Percentiles rank a stretch among this genome's conserved stretches.
phyloP scores from a whole-genome alignment of 306 rosid genomes.

The Gillenia trifoliata region DNA sequence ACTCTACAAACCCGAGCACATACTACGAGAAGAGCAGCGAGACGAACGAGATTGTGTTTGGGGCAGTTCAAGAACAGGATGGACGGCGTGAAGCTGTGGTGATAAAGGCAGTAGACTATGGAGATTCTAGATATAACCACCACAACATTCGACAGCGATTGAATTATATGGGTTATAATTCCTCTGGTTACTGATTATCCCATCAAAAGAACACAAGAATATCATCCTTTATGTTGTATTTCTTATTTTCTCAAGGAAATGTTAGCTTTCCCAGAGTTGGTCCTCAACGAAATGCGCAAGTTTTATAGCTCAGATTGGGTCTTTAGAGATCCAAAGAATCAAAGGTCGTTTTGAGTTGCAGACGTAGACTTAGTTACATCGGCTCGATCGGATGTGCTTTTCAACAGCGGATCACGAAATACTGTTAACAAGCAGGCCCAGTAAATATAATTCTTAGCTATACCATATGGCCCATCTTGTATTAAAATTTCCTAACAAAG shows the following conservation, averaged over 20 bases:
- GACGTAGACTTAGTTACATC: too few species aligned
- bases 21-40: constrained; percentile 70
- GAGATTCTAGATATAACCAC: constrained; percentile 59
- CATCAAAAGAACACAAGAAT: constrained; percentile 2
- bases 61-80: constrained; percentile 91
- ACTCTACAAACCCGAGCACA: constrained; percentile 58
- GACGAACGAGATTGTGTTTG: constrained; percentile 89
- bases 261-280: constrained; percentile 3
- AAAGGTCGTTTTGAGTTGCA: constrained; percentile 2
- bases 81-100: constrained; percentile 87
- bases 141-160: constrained; percentile 69
- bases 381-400: too few species aligned
- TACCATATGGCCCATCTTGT: too few species aligned
- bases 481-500: too few species aligned
- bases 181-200: constrained; percentile 49
- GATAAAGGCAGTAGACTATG: constrained; percentile 85
- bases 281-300: constrained; percentile 5
- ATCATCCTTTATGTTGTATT: neutral
- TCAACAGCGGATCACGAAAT: too few species aligned
- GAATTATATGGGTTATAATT: constrained; percentile 52
- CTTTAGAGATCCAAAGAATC: constrained; percentile 9
- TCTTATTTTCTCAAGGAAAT: constrained; percentile 5
- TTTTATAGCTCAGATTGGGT: neutral
- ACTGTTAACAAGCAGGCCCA: too few species aligned
- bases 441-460: too few species aligned